Percentiles rank a stretch among this genome's conserved stretches.
Evolutionary conservation across 352 stramenopile genomes (phyloP).

Genomic region (Pythium plurisporium): DNA sequence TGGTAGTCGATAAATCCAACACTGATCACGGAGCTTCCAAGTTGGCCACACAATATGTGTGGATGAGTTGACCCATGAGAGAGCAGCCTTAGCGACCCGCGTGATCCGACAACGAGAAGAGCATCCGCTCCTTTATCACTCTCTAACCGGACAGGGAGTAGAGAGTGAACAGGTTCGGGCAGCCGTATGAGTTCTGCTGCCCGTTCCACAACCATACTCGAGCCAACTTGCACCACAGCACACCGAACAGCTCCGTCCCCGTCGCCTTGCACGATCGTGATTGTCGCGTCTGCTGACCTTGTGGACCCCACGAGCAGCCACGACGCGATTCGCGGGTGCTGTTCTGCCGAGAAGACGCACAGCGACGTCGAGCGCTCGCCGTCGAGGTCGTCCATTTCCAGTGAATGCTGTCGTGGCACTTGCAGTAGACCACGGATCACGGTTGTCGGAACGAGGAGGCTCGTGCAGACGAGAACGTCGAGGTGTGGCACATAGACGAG

Average conservation of each 20-base stretch:
- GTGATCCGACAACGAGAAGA: conserved; percentile 5
- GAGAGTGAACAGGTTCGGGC: conserved; percentile 6
- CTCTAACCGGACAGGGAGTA: neutral
- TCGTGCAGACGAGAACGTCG: conserved; percentile 32
- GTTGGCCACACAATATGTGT: neutral
- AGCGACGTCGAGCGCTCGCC: conserved; percentile 57
- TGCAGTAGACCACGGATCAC: conserved; percentile 25
- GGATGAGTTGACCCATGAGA: neutral
- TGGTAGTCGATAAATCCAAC: neutral
- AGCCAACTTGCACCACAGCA: neutral
- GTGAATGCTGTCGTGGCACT: neutral
- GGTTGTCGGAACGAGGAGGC: conserved; percentile 47
- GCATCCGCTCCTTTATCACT: neutral
- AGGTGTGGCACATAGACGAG: conserved; percentile 18
- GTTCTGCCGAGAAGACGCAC: conserved; percentile 2
- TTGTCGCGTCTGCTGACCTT: neutral
- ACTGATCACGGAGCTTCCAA: neutral
- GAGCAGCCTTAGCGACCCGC: neutral
- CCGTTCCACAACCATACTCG: neutral
- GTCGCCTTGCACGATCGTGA: conserved; percentile 57
- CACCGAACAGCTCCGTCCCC: conserved; percentile 46
- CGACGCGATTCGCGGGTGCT: conserved; percentile 18
- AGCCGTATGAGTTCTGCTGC: conserved; percentile 7
- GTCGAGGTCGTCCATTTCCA: conserved; percentile 56
- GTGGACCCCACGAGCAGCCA: conserved; percentile 23